Base-by-base conservation (phyloP, 495 filamentous ascomycete genomes). In the Choiromyces venosus region DNA sequence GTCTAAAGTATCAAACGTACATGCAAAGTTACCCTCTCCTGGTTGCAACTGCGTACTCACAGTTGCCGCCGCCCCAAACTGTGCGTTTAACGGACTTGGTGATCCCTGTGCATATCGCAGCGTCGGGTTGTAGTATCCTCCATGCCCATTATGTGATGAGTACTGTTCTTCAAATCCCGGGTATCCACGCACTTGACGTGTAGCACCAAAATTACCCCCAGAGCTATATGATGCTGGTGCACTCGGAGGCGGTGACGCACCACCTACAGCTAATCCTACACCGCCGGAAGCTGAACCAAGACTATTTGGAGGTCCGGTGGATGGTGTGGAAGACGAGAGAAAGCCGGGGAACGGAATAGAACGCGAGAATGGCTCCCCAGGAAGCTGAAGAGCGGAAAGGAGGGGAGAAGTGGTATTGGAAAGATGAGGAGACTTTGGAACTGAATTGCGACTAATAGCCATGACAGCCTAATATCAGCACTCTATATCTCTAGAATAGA, bases 91-190 rank as follows among this genome's bases (percentile, higher is more conserved):
- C 29, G 69, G 68, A 36, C 68, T 61, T 14, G 77, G 69, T 36
- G 79, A 80, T 67, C 77, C 77, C 65, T 79, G 76, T 36, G 71
- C 64, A 65, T 79, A 79, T 42, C 77, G 73, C 21, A 76, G 78
- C 12, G 76, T 79, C 14, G 77, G 68, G 29, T 75, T 70, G 37
- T 80, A 80, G 75, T 81, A 80, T 37, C 71, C 72, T 16, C 36
- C 66, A 75, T 73, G 68, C 42, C 68, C 65, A 37, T 67, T 71
- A 25, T 79, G 44, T 35, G 42, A 70, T 16, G 71, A 71, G 16
- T 80, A 76, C 38, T 81, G 79, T 56, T 81, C 80, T 65, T 81
- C 80, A 56, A 81, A 81, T n/a, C 76, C 79, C 38, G 76, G 74
- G 69, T 81, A 81, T 36, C 79, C 79, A 1, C 80, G 74, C 7